Evolutionary conservation across 495 filamentous ascomycete genomes (phyloP).

Genomic region (Amphirosellinia nigrospora): DNA sequence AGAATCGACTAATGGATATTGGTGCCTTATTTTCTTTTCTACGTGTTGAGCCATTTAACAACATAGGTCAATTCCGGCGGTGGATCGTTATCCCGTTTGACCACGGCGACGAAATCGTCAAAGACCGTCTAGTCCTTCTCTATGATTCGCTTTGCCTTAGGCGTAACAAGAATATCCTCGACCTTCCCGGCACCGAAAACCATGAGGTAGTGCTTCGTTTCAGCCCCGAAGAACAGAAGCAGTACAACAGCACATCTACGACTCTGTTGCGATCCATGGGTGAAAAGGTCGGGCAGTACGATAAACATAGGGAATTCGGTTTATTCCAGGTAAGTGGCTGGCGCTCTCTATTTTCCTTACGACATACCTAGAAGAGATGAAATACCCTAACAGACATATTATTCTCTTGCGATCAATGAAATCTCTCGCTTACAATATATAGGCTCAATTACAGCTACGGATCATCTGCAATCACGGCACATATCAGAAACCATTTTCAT

Average conservation of each 20-base stretch:
- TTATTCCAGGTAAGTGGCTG: slow-evolving; percentile 45
- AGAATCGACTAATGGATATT: slow-evolving; percentile 50
- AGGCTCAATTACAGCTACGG: slow-evolving; percentile 49
- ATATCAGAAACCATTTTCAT: slow-evolving; percentile 45
- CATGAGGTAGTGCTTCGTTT: slow-evolving; percentile 32
- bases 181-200: slow-evolving; percentile 41
- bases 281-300: slow-evolving; percentile 36
- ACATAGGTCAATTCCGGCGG: slow-evolving; percentile 41
- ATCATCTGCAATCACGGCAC: slow-evolving; percentile 57
- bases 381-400: too few relatives aligned
- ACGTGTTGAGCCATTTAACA: slow-evolving; percentile 21
- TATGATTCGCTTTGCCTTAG: slow-evolving; percentile 47
- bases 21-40: slow-evolving; percentile 46
- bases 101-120: slow-evolving; percentile 30
- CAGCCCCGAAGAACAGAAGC: slow-evolving; percentile 36
- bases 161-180: slow-evolving; percentile 46
- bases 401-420: too few relatives aligned
- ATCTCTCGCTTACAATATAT: too few relatives aligned
- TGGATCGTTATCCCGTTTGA: slow-evolving; percentile 37
- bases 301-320: slow-evolving; percentile 36
- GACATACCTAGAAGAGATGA: too few relatives aligned
- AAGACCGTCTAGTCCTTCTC: slow-evolving; percentile 43
- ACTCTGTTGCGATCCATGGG: slow-evolving; percentile 42
- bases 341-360: too few relatives aligned
- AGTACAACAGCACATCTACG: slow-evolving; percentile 42